A percentile compares a stretch with the other conserved stretches of the same genome.
phyloP scores from a whole-genome alignment of 1,139 yeast species.

The Candida buenavistaensis region DNA sequence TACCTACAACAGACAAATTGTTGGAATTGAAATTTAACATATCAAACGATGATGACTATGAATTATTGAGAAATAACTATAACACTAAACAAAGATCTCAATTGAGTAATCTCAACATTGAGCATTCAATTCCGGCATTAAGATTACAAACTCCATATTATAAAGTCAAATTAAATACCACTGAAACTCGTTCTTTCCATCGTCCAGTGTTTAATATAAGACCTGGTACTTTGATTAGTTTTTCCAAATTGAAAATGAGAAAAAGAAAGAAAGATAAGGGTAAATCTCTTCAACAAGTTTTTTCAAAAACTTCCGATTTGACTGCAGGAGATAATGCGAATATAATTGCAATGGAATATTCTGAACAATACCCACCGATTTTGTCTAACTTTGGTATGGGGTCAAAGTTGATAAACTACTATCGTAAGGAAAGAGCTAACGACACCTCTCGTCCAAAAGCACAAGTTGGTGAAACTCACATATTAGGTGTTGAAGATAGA shows the following conservation, averaged over 20 bases:
- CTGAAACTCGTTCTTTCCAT: conserved; percentile 77
- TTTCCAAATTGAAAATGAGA: conserved; percentile 74
- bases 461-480: conserved; percentile 92
- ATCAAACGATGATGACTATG: conserved; percentile 88
- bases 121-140: conserved; percentile 87
- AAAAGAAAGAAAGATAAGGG: conserved; percentile 91
- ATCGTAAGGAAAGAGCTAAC: conserved; percentile 78
- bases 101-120: conserved; percentile 86
- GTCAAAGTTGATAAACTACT: conserved; percentile 87
- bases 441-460: conserved; percentile 88
- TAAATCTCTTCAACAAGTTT: conserved; percentile 72
- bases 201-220: conserved; percentile 73
- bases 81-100: conserved; percentile 92
- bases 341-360: conserved; percentile 78
- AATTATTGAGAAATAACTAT: conserved; percentile 77
- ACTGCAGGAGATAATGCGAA: conserved; percentile 83
- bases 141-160: conserved; percentile 90
- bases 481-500: conserved; percentile 89
- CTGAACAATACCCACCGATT: conserved; percentile 86
- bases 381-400: conserved; percentile 96
- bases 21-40: conserved; percentile 66
- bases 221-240: conserved; percentile 75
- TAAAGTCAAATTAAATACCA: conserved; percentile 70
- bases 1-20: conserved; percentile 52
- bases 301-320: conserved; percentile 69